Conservation (phyloP, 1,284 basidiomycete species). For the Gastroboletus turbinatus region DNA sequence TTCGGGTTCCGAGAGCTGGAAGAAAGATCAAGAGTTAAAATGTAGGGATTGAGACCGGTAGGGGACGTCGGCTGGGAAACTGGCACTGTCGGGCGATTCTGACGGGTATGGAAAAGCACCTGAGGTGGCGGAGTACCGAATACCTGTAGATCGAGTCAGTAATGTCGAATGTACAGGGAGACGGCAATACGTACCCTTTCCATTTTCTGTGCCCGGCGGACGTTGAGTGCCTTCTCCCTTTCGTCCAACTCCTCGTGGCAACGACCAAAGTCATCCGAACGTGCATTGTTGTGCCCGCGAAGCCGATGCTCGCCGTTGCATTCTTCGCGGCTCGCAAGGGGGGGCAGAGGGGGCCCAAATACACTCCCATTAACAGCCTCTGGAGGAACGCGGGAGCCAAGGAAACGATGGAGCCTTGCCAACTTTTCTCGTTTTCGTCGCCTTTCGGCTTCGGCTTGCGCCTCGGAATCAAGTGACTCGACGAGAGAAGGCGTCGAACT, state of each 20-base stretch:
- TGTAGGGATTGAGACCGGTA: slow-evolving; percentile 14
- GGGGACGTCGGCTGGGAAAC: slow-evolving; percentile 25
- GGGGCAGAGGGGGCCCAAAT: slow-evolving; percentile 43
- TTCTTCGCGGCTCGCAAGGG: slow-evolving; percentile 32
- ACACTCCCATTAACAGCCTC: slow-evolving; percentile 60
- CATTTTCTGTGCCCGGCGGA: slow-evolving; percentile 78
- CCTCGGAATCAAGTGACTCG: slow-evolving; percentile 51
- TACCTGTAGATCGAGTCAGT: slow-evolving; percentile 45
- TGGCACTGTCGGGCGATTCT: slow-evolving; percentile 25
- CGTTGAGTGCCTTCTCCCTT: slow-evolving; percentile 73
- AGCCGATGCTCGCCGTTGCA: slow-evolving; percentile 9
- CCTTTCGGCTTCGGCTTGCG: slow-evolving; percentile 57
- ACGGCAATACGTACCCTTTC: slow-evolving; percentile 57
- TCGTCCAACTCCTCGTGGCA: slow-evolving; percentile 66
- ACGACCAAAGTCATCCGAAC: slow-evolving; percentile 56
- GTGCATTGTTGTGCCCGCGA: slow-evolving; percentile 33
- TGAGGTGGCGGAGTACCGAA: slow-evolving; percentile 79
- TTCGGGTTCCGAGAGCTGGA: slow-evolving; percentile 44
- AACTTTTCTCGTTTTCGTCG: slow-evolving; percentile 70
- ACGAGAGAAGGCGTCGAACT: slow-evolving; percentile 45
- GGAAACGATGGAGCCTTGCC: slow-evolving; percentile 76
- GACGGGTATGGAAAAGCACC: slow-evolving; percentile 64
- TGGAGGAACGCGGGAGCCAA: slow-evolving; percentile 72
- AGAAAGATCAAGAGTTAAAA: slow-evolving; percentile 23
- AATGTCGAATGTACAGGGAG: slow-evolving; percentile 1